Conservation (phyloP, 129 eudicot genomes). For the Flaveria brownii region DNA sequence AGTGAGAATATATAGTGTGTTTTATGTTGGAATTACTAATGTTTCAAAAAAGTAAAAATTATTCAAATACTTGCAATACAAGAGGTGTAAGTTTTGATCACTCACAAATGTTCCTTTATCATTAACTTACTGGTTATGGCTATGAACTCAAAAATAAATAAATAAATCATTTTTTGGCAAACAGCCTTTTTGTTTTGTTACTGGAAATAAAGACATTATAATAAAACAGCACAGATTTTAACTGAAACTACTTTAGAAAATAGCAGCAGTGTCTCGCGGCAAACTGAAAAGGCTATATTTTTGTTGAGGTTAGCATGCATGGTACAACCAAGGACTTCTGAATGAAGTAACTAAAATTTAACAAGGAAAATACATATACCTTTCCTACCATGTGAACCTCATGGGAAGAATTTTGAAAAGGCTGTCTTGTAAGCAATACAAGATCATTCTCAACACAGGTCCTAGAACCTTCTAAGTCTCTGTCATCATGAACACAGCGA, state of each 20-base stretch:
- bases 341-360: slow-evolving; percentile 5
- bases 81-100: slow-evolving; percentile 12
- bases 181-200: slow-evolving; percentile 13
- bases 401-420: slow-evolving; percentile 47
- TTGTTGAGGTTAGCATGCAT: not conserved
- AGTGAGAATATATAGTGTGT: not conserved
- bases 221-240: not conserved
- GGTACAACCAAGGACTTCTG: not conserved
- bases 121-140: not conserved
- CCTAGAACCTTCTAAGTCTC: slow-evolving; percentile 48
- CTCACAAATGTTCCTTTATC: slow-evolving; percentile 4
- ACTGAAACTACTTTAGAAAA: slow-evolving; percentile 6
- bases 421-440: slow-evolving; percentile 71
- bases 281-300: not conserved
- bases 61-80: not conserved
- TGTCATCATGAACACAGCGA: slow-evolving; percentile 80
- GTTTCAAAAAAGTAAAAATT: not conserved
- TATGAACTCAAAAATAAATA: not conserved
- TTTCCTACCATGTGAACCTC: slow-evolving; percentile 89
- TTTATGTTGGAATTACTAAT: not conserved
- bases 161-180: not conserved
- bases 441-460: slow-evolving; percentile 77
- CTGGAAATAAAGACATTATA: slow-evolving; percentile 4
- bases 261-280: not conserved
- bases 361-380: slow-evolving; percentile 41